These are phyloP conservation scores for Bolboschoenus planiculmis DNA, from an alignment of 176 grass and related monocot species.

Conservation along the genomic window DNA sequence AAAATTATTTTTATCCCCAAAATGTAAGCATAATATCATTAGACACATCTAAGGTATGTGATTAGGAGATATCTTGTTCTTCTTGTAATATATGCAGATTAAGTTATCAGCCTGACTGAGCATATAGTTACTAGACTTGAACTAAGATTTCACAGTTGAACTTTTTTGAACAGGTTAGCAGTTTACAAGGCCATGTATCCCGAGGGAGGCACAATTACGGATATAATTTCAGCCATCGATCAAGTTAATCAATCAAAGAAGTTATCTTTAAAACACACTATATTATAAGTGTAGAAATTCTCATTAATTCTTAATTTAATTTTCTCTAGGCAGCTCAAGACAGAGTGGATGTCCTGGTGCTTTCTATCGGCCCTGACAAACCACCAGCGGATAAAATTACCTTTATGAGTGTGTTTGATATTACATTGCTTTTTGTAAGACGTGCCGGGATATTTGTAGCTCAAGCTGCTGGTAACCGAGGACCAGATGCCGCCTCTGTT, in stretches of 20 bases:
- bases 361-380: slow-evolving; percentile 46
- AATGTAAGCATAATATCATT: not conserved
- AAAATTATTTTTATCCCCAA: not conserved
- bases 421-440: slow-evolving; percentile 48
- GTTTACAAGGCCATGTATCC: slow-evolving; percentile 60
- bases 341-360: slow-evolving; percentile 44
- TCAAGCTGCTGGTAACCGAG: slow-evolving; percentile 57
- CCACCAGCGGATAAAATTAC: slow-evolving; percentile 31
- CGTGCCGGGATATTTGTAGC: slow-evolving; percentile 47
- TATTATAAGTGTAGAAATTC: not conserved
- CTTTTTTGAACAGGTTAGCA: slow-evolving; percentile 35
- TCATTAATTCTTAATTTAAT: not conserved
- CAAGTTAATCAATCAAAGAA: slow-evolving; percentile 33
- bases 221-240: slow-evolving; percentile 56
- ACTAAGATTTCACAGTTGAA: not conserved
- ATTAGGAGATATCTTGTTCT: not conserved
- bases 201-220: slow-evolving; percentile 40
- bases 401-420: slow-evolving; percentile 47
- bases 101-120: not conserved
- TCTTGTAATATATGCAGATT: not conserved
- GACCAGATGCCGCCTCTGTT: slow-evolving; percentile 29
- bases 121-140: not conserved
- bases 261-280: no score
- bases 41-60: not conserved
- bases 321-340: slow-evolving; percentile 45